These are phyloP conservation scores for Tricladium varicosporioides DNA, from an alignment of 2,329 filamentous ascomycete genomes.

Conservation along the genomic window DNA sequence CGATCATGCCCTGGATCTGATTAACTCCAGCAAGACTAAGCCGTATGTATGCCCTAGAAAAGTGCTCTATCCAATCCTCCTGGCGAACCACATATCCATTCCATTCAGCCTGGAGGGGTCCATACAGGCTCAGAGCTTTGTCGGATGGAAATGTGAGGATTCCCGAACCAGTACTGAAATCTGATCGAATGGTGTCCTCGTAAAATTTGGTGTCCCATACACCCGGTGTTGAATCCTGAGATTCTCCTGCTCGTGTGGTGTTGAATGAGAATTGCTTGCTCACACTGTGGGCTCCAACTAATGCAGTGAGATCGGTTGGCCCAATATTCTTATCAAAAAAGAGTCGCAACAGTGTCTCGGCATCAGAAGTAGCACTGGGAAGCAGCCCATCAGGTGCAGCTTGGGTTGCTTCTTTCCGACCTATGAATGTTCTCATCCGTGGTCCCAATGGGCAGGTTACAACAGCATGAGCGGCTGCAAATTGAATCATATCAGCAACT, in stretches of 20 bases:
- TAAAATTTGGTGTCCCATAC: slow-evolving; percentile 51
- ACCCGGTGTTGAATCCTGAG: slow-evolving; percentile 47
- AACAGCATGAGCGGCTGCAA: slow-evolving; percentile 35
- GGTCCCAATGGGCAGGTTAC: slow-evolving; percentile 52
- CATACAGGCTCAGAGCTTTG: slow-evolving; percentile 1
- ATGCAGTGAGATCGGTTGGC: slow-evolving; percentile 45
- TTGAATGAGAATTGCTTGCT: slow-evolving; percentile 44
- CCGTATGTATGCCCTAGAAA: slow-evolving; percentile 3
- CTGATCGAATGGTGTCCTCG: slow-evolving; percentile 33
- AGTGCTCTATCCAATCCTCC: slow-evolving; percentile 5
- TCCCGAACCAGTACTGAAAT: not conserved
- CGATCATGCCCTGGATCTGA: slow-evolving; percentile 1
- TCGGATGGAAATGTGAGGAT: slow-evolving; percentile 1
- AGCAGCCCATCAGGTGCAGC: slow-evolving; percentile 44
- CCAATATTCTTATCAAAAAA: slow-evolving; percentile 6
- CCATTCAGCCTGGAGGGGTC: not conserved
- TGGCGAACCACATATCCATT: slow-evolving; percentile 6
- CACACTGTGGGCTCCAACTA: slow-evolving; percentile 52
- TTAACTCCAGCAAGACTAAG: slow-evolving; percentile 1
- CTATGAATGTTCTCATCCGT: slow-evolving; percentile 46
- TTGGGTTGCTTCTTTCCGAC: slow-evolving; percentile 41
- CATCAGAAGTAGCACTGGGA: slow-evolving; percentile 34
- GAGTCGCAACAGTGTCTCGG: not conserved
- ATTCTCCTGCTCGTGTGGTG: slow-evolving; percentile 27
- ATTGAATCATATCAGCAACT: slow-evolving; percentile 49